Conservation (phyloP, 257 asterid genomes). For the Fraxinus anomala region DNA sequence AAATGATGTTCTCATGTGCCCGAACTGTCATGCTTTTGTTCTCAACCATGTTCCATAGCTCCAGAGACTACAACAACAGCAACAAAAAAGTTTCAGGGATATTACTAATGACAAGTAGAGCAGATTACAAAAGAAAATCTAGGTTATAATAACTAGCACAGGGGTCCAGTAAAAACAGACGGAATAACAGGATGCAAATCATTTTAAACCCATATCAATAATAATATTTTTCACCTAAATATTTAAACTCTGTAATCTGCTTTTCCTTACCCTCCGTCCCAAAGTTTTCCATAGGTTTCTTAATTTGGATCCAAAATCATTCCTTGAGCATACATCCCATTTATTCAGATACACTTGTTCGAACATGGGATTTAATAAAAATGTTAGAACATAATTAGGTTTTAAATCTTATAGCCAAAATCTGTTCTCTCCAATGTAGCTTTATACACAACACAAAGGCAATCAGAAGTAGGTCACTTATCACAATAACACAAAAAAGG, state of each 20-base stretch:
- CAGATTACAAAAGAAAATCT: background rate
- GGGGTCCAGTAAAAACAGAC: background rate
- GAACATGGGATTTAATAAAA: background rate
- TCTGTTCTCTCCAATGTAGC: background rate
- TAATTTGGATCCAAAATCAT: background rate
- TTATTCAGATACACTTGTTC: background rate
- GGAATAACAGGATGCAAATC: background rate
- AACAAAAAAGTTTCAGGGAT: too few species aligned
- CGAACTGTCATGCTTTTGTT: constrained; percentile 83
- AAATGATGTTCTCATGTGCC: constrained; percentile 77
- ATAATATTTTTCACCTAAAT: background rate
- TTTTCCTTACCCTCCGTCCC: background rate
- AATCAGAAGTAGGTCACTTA: background rate
- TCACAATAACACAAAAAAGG: background rate
- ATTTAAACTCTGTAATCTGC: background rate
- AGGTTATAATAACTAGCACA: background rate
- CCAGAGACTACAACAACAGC: constrained; percentile 59
- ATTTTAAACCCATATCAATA: too few species aligned
- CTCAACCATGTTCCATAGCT: constrained; percentile 91
- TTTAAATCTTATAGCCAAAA: background rate
- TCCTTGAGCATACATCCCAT: background rate
- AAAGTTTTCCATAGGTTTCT: background rate
- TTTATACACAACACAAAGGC: background rate
- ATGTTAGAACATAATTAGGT: background rate
- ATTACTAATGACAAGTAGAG: background rate